Percentiles rank a stretch among this genome's conserved stretches.
Conservation (phyloP, 257 asterid genomes). For the Solanum peruvianum region DNA sequence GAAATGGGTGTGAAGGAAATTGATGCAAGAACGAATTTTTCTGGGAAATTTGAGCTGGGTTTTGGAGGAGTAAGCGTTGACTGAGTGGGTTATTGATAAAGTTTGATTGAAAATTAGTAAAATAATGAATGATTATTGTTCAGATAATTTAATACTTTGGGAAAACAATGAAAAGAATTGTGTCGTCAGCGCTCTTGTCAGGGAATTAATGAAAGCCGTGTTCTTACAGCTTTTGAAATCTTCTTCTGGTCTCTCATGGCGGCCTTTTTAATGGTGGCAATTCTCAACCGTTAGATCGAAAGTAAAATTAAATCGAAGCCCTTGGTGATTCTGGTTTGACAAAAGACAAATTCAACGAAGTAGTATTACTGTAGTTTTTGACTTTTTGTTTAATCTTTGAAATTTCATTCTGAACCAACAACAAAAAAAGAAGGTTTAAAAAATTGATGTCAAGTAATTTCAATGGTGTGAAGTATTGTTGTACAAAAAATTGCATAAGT, state of each 20-base stretch:
- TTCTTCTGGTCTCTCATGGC: neutral
- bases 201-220: neutral
- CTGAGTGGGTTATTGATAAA: neutral
- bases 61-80: conserved; percentile 3
- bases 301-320: neutral
- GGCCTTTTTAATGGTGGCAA: neutral
- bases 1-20: neutral
- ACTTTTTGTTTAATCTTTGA: neutral
- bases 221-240: neutral
- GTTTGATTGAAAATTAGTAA: neutral
- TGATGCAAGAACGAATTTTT: neutral
- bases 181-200: neutral
- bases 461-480: neutral
- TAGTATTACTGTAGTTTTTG: neutral
- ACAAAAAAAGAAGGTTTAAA: no score
- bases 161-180: neutral
- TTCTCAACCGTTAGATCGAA: neutral
- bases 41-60: neutral
- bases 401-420: neutral
- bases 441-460: neutral
- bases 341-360: neutral
- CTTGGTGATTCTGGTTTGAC: neutral
- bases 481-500: no score
- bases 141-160: neutral
- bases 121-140: neutral